Conservation (phyloP, 2,329 filamentous ascomycete genomes). For the Cladophialophora psammophila region DNA sequence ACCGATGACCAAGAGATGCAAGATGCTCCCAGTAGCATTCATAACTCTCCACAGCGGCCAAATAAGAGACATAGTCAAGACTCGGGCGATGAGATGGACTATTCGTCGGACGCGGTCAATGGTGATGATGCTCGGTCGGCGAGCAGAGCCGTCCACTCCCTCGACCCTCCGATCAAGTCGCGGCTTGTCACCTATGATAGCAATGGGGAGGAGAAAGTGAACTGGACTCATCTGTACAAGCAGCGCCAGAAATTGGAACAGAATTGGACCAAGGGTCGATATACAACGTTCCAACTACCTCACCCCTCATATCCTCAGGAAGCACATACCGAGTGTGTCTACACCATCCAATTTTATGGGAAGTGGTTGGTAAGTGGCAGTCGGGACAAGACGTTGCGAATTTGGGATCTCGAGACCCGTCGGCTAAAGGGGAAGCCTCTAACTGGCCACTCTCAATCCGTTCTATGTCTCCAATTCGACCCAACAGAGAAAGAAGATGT, state of each 20-base stretch:
- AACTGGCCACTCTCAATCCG: conserved; percentile 79
- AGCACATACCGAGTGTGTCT: conserved; percentile 90
- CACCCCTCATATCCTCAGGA: conserved; percentile 81
- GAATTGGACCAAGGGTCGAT: conserved; percentile 88
- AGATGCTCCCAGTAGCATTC: conserved; percentile 42
- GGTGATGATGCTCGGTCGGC: conserved; percentile 16
- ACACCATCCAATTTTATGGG: conserved; percentile 87
- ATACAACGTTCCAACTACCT: conserved; percentile 86
- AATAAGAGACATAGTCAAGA: conserved; percentile 40
- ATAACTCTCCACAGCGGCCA: conserved; percentile 36
- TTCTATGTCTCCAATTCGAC: conserved; percentile 95
- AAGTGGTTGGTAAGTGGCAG: conserved; percentile 93
- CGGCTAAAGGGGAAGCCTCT: conserved; percentile 78
- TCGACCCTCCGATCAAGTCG: conserved; percentile 42
- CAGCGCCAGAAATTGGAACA: conserved; percentile 83
- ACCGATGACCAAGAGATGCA: conserved; percentile 55
- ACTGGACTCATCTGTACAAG: conserved; percentile 93
- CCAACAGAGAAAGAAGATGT: conserved; percentile 85
- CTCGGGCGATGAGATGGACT: conserved; percentile 39
- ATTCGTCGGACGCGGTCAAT: conserved; percentile 6
- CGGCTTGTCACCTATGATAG: conserved; percentile 45
- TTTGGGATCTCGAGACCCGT: conserved; percentile 87
- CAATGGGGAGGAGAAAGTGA: conserved; percentile 65
- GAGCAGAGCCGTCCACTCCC: conserved; percentile 3
- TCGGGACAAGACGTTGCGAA: conserved; percentile 82